Evolutionary conservation across 345 rosid genomes (phyloP).

Genomic region (Boechera divaricarpa): DNA sequence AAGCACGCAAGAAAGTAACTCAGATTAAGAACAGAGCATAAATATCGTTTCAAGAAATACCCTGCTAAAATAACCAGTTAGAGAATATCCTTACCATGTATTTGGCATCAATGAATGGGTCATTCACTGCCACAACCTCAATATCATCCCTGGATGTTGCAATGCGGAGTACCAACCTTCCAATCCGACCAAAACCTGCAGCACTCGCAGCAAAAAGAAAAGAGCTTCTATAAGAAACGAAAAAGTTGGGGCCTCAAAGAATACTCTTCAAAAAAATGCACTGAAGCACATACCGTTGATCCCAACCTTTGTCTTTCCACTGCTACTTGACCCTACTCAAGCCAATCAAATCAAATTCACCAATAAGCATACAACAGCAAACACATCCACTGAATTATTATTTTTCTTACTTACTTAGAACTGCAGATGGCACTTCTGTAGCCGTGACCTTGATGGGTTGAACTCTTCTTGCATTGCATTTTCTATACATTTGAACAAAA

Average conservation of each 20-base stretch:
- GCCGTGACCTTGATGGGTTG: constrained; percentile 86
- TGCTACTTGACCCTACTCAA: constrained; percentile 56
- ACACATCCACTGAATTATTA: background rate
- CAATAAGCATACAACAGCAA: constrained; percentile 34
- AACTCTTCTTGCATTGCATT: constrained; percentile 48
- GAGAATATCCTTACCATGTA: constrained; percentile 73
- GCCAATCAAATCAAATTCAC: constrained; percentile 40
- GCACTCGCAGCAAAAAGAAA: background rate
- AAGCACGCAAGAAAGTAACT: constrained; percentile 2
- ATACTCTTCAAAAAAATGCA: background rate
- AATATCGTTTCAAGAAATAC: background rate
- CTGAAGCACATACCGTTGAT: constrained; percentile 73
- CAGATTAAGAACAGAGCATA: constrained; percentile 18
- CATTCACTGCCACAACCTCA: constrained; percentile 91
- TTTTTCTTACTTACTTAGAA: constrained; percentile 57
- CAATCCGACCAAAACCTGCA: constrained; percentile 98
- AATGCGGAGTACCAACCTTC: constrained; percentile 90
- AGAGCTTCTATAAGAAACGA: constrained; percentile 6
- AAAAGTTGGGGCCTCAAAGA: background rate
- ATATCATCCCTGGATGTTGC: constrained; percentile 91
- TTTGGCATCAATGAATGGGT: constrained; percentile 91
- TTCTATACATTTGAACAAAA: constrained; percentile 46
- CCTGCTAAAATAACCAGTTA: constrained; percentile 1
- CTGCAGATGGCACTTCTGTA: constrained; percentile 64
- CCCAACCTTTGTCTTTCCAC: constrained; percentile 78